These are phyloP conservation scores for Trichomonas tenax DNA, from an alignment of 208 protist species.

Conservation along the genomic window DNA sequence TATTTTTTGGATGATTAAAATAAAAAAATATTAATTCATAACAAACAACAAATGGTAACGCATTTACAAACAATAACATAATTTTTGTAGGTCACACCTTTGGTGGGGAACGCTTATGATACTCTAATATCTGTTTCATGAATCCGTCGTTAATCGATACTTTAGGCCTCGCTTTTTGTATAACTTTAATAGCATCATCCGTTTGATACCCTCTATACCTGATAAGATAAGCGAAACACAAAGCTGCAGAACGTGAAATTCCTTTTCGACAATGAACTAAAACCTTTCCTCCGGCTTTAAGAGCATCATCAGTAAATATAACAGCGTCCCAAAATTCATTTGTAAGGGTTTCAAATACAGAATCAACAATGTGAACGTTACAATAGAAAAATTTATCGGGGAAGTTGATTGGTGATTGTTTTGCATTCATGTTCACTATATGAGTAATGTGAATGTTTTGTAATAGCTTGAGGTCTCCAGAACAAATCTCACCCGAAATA, in stretches of 20 bases:
- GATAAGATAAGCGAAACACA: background rate
- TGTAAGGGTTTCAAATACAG: background rate
- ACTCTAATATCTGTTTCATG: background rate
- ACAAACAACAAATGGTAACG: background rate
- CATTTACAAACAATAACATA: background rate
- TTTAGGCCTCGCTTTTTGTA: background rate
- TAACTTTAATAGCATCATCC: background rate
- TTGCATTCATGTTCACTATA: background rate
- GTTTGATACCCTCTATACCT: background rate
- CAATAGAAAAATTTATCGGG: background rate
- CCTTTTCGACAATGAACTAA: background rate
- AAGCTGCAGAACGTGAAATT: background rate
- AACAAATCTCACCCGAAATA: background rate
- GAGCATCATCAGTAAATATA: background rate
- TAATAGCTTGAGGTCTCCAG: background rate
- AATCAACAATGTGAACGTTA: background rate
- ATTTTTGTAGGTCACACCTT: background rate
- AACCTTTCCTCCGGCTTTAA: background rate
- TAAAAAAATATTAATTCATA: too few relatives aligned
- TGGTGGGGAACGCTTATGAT: background rate
- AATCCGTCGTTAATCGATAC: background rate
- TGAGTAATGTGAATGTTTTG: background rate
- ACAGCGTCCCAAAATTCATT: background rate
- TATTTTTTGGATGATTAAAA: too few relatives aligned
- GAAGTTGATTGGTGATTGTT: background rate